These are phyloP conservation scores for Emydomyces testavorans DNA, from an alignment of 2,329 filamentous ascomycete species.

Conservation along the genomic window DNA sequence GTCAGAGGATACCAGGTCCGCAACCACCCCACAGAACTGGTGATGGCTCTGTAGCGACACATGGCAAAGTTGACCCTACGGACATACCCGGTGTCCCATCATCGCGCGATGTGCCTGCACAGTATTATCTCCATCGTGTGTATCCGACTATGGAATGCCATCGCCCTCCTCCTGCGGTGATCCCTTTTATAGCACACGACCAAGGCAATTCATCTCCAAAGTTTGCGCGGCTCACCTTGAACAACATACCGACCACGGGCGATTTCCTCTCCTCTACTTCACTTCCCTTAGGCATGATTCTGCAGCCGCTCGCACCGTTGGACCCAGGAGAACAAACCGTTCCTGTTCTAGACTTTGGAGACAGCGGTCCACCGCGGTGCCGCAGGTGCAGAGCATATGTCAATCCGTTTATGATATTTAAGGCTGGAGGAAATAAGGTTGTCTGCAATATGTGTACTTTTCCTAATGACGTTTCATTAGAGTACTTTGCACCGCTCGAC, in stretches of 20 bases:
- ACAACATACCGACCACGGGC: constrained; percentile 74
- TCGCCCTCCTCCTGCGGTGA: constrained; percentile 72
- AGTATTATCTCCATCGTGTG: constrained; percentile 73
- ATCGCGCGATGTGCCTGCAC: constrained; percentile 69
- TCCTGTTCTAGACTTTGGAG: constrained; percentile 90
- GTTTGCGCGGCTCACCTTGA: constrained; percentile 79
- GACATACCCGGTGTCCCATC: constrained; percentile 84
- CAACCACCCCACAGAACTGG: constrained; percentile 33
- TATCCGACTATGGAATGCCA: constrained; percentile 95
- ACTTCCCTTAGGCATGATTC: constrained; percentile 71
- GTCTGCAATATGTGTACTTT: constrained; percentile 98
- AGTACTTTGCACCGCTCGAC: constrained; percentile 88
- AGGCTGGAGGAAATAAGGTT: constrained; percentile 85
- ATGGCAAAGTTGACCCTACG: constrained; percentile 73
- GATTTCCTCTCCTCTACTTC: constrained; percentile 72
- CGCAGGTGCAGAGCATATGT: constrained; percentile 90
- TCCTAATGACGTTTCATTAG: constrained; percentile 80
- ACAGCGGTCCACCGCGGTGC: constrained; percentile 78
- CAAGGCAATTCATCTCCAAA: constrained; percentile 96
- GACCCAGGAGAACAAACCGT: constrained; percentile 77
- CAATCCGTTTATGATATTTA: constrained; percentile 98
- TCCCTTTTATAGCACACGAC: constrained; percentile 87
- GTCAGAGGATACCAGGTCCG: constrained; percentile 18
- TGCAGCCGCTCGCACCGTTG: constrained; percentile 76
- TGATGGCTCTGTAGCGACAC: constrained; percentile 50